Base-by-base conservation (phyloP, 352 stramenopile species). In the Phytophthora hibernalis region DNA sequence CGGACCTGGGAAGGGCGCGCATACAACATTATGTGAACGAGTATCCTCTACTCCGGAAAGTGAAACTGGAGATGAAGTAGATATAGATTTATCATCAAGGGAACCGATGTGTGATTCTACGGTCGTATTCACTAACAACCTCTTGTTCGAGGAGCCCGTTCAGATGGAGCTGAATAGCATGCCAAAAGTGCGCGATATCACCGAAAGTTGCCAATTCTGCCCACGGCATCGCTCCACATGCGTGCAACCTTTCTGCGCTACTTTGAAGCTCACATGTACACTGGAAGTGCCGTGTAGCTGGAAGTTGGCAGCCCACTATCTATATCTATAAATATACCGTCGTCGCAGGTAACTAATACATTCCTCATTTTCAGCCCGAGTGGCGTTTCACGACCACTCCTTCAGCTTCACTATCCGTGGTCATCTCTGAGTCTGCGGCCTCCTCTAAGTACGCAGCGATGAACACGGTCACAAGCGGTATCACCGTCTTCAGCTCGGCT, bases 251-350 rank as follows among this genome's bases (percentile, higher is more conserved):
- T 43, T 44, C 20, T 44, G 28, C 28, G 20, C 48, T 11, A 22
- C 12, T 3, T 55, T 30, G 48, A 31, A 4, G 3, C 6, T 52
- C 28, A 20, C 9, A 18, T 6, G 11, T 6, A 18, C 28, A 15
- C 3, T 52, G 1, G 22, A 52, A 0, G 45, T 38, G 2, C 12
- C 45, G 15, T 52, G 45, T 11, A 55, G 48, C n/a, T 55, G 48
- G 31, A 43, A 44, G 18, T 20, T 12, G 13, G 5, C 18, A 28
- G 8, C 6, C 5, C 44, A 51, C 21, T 35, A 10, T 22, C 18
- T 51, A 37, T 51, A 51, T 51, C n/a, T n/a, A n/a, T n/a, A n/a
- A n/a, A 51, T 51, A 21, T 51, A 51, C 44, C 26, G 12, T 20
- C 44, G 21, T 3, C 13, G 37, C 9, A 16, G 3, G 1, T 54